These are phyloP conservation scores for Lepidium africanum DNA, from an alignment of 345 rosid species.

Conservation along the genomic window DNA sequence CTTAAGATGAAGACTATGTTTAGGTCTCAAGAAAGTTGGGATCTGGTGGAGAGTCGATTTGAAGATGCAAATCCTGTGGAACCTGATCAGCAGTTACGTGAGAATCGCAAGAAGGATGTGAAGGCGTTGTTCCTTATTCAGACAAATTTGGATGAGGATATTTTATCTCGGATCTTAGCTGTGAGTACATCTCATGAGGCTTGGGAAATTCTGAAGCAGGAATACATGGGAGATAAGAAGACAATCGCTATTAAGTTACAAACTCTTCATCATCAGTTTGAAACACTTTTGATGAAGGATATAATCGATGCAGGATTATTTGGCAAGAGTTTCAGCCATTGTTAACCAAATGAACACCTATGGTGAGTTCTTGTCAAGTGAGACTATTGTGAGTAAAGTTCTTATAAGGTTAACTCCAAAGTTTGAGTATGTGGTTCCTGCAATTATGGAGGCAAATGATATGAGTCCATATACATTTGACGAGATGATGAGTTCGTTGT, in stretches of 20 bases:
- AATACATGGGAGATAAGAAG: too few relatives aligned
- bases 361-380: not conserved
- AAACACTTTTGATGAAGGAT: too few relatives aligned
- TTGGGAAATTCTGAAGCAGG: too few relatives aligned
- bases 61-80: not conserved
- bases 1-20: not conserved
- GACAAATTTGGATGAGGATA: not conserved
- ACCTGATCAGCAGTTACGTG: not conserved
- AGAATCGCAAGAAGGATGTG: not conserved
- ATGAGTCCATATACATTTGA: too few relatives aligned
- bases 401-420: too few relatives aligned
- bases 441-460: not conserved
- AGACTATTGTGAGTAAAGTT: not conserved
- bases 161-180: too few relatives aligned
- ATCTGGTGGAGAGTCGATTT: not conserved
- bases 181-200: too few relatives aligned
- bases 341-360: not conserved
- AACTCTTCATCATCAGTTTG: too few relatives aligned
- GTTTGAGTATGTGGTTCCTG: too few relatives aligned
- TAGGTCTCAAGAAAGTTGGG: not conserved
- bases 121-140: not conserved
- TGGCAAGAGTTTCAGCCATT: not conserved
- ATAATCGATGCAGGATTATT: not conserved
- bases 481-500: too few relatives aligned
- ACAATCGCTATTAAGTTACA: too few relatives aligned